Conservation (phyloP, 805 yeast genomes). For the Clavispora santaluciae region DNA sequence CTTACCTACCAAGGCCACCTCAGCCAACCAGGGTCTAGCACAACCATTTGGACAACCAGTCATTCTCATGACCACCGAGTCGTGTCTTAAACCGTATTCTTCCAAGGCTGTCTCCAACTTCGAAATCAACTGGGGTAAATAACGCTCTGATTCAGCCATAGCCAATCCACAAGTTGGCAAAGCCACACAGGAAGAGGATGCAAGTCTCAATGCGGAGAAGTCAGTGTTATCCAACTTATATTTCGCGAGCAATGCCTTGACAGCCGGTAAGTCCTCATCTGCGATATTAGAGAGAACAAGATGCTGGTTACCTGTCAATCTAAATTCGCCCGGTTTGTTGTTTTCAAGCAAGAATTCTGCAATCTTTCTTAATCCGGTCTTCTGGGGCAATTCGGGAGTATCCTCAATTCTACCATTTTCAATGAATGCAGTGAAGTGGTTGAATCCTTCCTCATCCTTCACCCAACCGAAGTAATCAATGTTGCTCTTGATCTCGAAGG, state of each 20-base stretch:
- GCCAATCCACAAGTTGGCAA: constrained; percentile 98
- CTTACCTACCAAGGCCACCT: constrained; percentile 91
- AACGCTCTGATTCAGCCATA: constrained; percentile 97
- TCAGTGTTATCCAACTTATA: constrained; percentile 81
- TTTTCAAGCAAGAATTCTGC: constrained; percentile 61
- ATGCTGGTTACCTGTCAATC: constrained; percentile 96
- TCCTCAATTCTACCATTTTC: constrained; percentile 97
- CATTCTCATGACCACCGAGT: constrained; percentile 94
- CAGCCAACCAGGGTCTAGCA: constrained; percentile 98
- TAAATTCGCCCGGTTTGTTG: constrained; percentile 70
- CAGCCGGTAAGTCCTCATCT: constrained; percentile 57
- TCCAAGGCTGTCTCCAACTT: constrained; percentile 85
- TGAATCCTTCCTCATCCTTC: constrained; percentile 73
- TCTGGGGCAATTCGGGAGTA: constrained; percentile 84
- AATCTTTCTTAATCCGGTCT: constrained; percentile 75
- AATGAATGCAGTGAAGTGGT: constrained; percentile 90
- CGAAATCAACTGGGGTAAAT: constrained; percentile 73
- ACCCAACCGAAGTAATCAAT: constrained; percentile 93
- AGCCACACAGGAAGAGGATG: constrained; percentile 96
- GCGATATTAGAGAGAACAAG: constrained; percentile 68
- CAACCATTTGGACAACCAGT: constrained; percentile 99
- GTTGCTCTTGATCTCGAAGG: constrained; percentile 78
- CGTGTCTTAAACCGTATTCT: constrained; percentile 90
- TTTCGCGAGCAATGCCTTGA: constrained; percentile 62
- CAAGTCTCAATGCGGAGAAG: constrained; percentile 77